Evolutionary conservation across 2,329 filamentous ascomycete species (phyloP).

Genomic region (Gnomoniopsis sp.): DNA sequence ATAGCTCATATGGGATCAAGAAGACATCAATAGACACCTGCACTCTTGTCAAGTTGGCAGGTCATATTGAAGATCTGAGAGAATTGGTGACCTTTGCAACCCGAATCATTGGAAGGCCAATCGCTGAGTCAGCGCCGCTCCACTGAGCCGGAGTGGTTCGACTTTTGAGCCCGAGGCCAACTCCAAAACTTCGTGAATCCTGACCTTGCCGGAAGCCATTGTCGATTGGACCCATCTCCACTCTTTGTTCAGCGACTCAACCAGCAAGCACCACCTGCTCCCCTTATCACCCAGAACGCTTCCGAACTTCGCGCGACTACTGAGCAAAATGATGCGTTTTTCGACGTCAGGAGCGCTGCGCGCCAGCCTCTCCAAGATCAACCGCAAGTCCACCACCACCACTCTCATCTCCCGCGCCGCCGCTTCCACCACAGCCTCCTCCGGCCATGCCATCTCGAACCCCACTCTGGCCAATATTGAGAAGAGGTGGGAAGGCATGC

Average conservation of each 20-base stretch:
- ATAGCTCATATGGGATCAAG: too few species aligned
- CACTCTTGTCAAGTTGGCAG: not conserved
- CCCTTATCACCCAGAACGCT: not conserved
- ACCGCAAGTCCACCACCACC: conserved; percentile 32
- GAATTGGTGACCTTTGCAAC: not conserved
- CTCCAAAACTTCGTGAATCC: not conserved
- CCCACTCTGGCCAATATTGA: conserved; percentile 97
- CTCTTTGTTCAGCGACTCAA: conserved; percentile 14
- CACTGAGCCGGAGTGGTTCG: not conserved
- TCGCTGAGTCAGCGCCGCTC: too few species aligned
- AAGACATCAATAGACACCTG: too few species aligned
- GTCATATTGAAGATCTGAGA: too few species aligned
- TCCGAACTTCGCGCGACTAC: conserved; percentile 1
- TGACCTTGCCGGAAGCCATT: conserved; percentile 9
- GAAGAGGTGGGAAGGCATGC: conserved; percentile 98
- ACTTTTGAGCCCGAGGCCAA: not conserved
- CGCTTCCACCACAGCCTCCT: conserved; percentile 62
- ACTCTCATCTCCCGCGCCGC: conserved; percentile 42
- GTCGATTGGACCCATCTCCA: conserved; percentile 16
- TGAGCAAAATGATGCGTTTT: conserved; percentile 51
- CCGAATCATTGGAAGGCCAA: not conserved
- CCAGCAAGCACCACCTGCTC: not conserved
- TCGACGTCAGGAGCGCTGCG: conserved; percentile 50
- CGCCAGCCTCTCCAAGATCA: conserved; percentile 38
- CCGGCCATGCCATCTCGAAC: conserved; percentile 94